Percentiles rank a stretch among this genome's conserved stretches.
These are phyloP conservation scores for Penicillium sp. DNA, from an alignment of 2,329 filamentous ascomycete genomes.

Conservation along the genomic window DNA sequence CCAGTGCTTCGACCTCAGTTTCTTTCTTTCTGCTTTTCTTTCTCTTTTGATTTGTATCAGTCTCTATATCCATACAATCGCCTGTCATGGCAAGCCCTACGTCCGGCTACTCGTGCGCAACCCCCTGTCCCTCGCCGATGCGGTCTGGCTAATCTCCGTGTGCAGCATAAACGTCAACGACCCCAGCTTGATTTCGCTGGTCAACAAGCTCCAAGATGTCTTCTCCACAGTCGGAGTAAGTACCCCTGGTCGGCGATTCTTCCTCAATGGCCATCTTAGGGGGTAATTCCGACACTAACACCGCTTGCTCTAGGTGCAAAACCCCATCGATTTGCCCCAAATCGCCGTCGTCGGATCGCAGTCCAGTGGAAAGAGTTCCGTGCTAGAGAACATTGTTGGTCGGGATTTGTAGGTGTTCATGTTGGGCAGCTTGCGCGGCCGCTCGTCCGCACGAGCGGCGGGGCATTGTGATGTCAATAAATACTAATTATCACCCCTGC, in stretches of 20 bases:
- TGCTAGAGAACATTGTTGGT: slow-evolving; percentile 97
- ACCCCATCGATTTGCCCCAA: slow-evolving; percentile 97
- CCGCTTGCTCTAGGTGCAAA: slow-evolving; percentile 70
- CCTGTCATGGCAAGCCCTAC: slow-evolving; percentile 49
- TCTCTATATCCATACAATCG: slow-evolving; percentile 20
- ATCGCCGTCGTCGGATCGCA: slow-evolving; percentile 98
- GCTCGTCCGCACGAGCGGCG: slow-evolving; percentile 13
- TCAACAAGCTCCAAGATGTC: slow-evolving; percentile 99
- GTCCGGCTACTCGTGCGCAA: slow-evolving; percentile 47
- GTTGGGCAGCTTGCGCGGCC: slow-evolving; percentile 1
- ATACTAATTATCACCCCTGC: slow-evolving; percentile 27
- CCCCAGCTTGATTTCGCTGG: slow-evolving; percentile 72
- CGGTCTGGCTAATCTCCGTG: slow-evolving; percentile 29
- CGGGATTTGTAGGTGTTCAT: slow-evolving; percentile 82
- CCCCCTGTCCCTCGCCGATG: slow-evolving; percentile 29
- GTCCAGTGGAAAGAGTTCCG: slow-evolving; percentile 98
- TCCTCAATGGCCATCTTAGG: slow-evolving; percentile 6
- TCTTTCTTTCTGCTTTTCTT: slow-evolving; percentile 11
- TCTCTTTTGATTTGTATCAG: slow-evolving; percentile 7
- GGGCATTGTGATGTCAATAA: slow-evolving; percentile 23
- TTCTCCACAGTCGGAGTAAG: slow-evolving; percentile 90
- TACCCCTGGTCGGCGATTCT: slow-evolving; percentile 22
- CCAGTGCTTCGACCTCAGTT: slow-evolving; percentile 13
- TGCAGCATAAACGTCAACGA: slow-evolving; percentile 72
- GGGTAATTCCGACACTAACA: slow-evolving; percentile 26